Conservation (phyloP, 768 basidiomycete species). For the Leccinum boreale region DNA sequence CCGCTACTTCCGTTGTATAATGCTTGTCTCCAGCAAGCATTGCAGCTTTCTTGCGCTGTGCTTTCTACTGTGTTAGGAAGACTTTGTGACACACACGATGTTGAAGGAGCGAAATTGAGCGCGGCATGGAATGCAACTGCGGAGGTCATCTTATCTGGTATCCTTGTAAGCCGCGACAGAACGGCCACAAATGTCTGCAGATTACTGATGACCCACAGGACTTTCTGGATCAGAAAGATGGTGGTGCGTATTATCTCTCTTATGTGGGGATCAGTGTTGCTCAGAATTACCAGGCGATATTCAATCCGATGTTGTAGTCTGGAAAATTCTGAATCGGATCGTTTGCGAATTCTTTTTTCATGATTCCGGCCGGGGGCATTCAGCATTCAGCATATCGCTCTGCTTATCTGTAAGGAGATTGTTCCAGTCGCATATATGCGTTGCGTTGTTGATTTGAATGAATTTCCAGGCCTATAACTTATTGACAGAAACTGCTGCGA, state of each 20-base stretch:
- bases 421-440: constrained; percentile 30
- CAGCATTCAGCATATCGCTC: constrained; percentile 24
- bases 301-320: constrained; percentile 23
- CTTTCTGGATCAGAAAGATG: constrained; percentile 20
- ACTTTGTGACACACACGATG: constrained; percentile 27
- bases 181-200: background rate
- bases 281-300: constrained; percentile 13
- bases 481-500: constrained; percentile 45
- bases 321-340: constrained; percentile 27
- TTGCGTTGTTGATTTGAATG: constrained; percentile 10
- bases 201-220: constrained; percentile 22
- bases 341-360: constrained; percentile 40
- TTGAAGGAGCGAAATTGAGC: constrained; percentile 19
- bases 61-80: constrained; percentile 40
- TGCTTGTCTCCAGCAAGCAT: constrained; percentile 34
- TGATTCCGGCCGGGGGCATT: constrained; percentile 13
- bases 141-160: constrained; percentile 48
- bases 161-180: constrained; percentile 37
- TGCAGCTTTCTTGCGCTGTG: constrained; percentile 42
- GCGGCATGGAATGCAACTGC: constrained; percentile 46
- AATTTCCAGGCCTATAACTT: constrained; percentile 49
- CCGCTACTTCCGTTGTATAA: constrained; percentile 45
- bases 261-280: background rate
- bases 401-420: constrained; percentile 22
- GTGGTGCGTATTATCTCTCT: constrained; percentile 13